phyloP scores from a whole-genome alignment of 345 rosid species.

The Ceriops decandra region DNA sequence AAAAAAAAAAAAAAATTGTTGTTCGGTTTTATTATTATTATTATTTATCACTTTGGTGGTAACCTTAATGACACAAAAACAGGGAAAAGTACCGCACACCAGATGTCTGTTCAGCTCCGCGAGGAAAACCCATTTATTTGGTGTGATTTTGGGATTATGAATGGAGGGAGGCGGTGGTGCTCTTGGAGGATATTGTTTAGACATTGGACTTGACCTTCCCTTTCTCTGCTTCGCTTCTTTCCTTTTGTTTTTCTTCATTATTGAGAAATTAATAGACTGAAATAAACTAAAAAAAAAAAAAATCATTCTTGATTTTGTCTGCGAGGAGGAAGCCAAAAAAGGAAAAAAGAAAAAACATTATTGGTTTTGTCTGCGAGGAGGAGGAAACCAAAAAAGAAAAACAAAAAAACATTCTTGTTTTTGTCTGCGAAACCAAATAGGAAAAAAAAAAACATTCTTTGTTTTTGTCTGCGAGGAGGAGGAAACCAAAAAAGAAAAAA shows the following conservation, averaged over 20 bases:
- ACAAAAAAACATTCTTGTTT: no score
- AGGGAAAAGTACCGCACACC: conserved; percentile 32
- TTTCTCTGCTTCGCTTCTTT: background rate
- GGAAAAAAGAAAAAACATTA: no score
- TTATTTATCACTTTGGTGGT: background rate
- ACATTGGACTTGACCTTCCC: conserved; percentile 60
- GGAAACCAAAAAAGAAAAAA: no score
- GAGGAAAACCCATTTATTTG: conserved; percentile 33
- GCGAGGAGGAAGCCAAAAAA: background rate
- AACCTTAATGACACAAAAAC: conserved; percentile 28
- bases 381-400: no score
- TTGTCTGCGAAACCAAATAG: background rate
- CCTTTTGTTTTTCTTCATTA: background rate
- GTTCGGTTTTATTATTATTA: background rate
- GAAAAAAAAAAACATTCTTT: no score
- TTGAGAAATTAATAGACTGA: no score
- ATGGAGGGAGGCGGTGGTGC: conserved; percentile 66
- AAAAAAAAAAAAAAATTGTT: background rate
- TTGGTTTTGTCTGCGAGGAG: no score
- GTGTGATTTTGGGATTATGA: conserved; percentile 62
- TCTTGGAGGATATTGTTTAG: conserved; percentile 48
- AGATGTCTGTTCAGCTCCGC: conserved; percentile 44
- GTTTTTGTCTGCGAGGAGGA: no score
- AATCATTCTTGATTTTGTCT: no score
- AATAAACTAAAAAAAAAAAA: no score